These are phyloP conservation scores for Aegilops speltoides DNA, from an alignment of 176 grass and related monocot species.

Conservation along the genomic window DNA sequence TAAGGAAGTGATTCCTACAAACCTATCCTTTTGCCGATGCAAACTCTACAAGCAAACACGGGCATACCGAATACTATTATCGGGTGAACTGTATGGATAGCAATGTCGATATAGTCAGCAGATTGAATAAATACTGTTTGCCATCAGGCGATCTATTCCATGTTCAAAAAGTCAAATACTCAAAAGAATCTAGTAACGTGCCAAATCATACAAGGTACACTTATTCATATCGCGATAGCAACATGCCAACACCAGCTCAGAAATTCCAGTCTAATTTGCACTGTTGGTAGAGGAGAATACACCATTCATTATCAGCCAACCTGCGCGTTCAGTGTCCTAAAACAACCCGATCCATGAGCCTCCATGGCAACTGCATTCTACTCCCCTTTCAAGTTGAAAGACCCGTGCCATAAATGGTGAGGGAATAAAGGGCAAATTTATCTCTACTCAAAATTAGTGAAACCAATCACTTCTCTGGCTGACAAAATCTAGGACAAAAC, in stretches of 20 bases:
- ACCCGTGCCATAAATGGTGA: not conserved
- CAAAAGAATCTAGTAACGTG: not conserved
- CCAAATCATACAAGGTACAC: slow-evolving; percentile 11
- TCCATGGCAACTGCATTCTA: slow-evolving; percentile 10
- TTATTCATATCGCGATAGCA: slow-evolving; percentile 38
- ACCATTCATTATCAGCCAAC: slow-evolving; percentile 20
- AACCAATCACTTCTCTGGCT: slow-evolving; percentile 24
- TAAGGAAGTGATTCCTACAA: not conserved
- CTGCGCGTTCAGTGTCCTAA: slow-evolving; percentile 23
- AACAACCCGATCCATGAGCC: slow-evolving; percentile 7
- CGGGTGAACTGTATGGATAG: not conserved
- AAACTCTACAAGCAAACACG: not conserved
- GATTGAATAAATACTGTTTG: not conserved
- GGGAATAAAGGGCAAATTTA: slow-evolving; percentile 7
- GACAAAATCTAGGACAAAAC: slow-evolving; percentile 27
- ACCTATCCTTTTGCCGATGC: not conserved
- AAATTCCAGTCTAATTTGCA: slow-evolving; percentile 8
- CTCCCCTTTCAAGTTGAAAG: slow-evolving; percentile 1
- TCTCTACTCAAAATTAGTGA: slow-evolving; percentile 9
- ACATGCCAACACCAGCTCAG: not conserved
- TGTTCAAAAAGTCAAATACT: slow-evolving; percentile 28
- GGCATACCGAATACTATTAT: not conserved
- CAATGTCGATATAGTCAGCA: not conserved
- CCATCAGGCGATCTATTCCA: not conserved
- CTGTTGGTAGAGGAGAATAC: slow-evolving; percentile 25